phyloP scores from a whole-genome alignment of 2,329 filamentous ascomycete genomes.

The Sporothrix curviconia region DNA sequence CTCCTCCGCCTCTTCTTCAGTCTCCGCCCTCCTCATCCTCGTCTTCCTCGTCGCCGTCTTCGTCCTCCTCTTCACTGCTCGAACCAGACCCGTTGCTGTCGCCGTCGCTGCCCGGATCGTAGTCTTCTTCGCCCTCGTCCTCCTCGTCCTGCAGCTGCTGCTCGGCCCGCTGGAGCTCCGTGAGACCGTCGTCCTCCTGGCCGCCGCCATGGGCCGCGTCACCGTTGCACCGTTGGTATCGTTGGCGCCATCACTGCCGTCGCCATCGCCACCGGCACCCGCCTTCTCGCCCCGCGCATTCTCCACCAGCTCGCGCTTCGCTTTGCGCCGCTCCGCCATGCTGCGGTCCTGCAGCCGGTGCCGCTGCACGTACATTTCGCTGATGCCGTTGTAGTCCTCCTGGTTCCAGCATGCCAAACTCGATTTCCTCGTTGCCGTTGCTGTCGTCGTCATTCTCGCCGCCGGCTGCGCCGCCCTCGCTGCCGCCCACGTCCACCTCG shows the following conservation, averaged over 20 bases:
- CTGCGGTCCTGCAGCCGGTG: conserved; percentile 59
- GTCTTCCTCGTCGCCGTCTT: conserved; percentile 40
- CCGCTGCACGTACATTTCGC: conserved; percentile 53
- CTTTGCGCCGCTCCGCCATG: conserved; percentile 61
- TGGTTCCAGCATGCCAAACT: conserved; percentile 66
- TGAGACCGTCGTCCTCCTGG: conserved; percentile 34
- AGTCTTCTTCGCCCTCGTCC: conserved; percentile 60
- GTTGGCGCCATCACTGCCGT: conserved; percentile 32
- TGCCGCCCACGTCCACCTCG: conserved; percentile 44
- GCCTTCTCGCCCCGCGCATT: conserved; percentile 44
- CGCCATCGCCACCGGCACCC: conserved; percentile 29
- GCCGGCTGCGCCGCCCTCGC: conserved; percentile 38
- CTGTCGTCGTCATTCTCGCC: conserved; percentile 38
- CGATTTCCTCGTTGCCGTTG: conserved; percentile 51
- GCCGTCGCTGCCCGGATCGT: conserved; percentile 55
- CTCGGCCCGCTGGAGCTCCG: conserved; percentile 47
- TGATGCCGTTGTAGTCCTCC: conserved; percentile 58
- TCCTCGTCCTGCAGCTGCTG: conserved; percentile 51
- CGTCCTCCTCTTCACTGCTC: conserved; percentile 46
- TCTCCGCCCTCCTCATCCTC: conserved; percentile 24
- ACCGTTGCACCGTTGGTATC: too few relatives aligned
- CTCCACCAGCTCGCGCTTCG: conserved; percentile 55
- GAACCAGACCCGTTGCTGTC: conserved; percentile 52
- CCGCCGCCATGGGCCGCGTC: conserved; percentile 28
- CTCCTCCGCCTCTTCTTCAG: conserved; percentile 33